A percentile compares a stretch with the other conserved stretches of the same genome.
Evolutionary conservation across 2,329 filamentous ascomycete genomes (phyloP).

Genomic region (Mycosphaerella sp.): DNA sequence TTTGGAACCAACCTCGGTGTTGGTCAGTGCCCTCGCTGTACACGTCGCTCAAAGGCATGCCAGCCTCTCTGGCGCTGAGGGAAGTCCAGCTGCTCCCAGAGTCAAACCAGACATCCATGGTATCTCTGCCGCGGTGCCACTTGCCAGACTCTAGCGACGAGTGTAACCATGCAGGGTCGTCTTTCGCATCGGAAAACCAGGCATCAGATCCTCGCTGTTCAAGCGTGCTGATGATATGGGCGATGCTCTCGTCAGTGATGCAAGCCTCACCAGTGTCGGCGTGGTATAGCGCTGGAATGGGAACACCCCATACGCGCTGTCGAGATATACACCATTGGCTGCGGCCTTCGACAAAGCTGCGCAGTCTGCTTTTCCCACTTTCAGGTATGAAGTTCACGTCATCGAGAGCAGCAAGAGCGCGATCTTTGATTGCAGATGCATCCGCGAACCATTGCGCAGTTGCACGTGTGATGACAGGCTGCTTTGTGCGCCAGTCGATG

Average conservation of each 20-base stretch:
- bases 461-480: conserved; percentile 81
- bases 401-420: conserved; percentile 63
- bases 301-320: conserved; percentile 92
- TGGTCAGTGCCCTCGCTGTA: conserved; percentile 95
- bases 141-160: conserved; percentile 50
- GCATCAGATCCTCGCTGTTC: conserved; percentile 74
- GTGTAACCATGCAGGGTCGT: conserved; percentile 73
- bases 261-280: conserved; percentile 55
- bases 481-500: conserved; percentile 95
- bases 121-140: conserved; percentile 76
- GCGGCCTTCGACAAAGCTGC: conserved; percentile 78
- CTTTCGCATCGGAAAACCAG: conserved; percentile 80
- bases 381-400: conserved; percentile 73
- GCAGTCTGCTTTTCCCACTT: conserved; percentile 64
- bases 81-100: conserved; percentile 88
- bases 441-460: conserved; percentile 99
- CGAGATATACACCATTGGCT: conserved; percentile 98
- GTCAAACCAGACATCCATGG: conserved; percentile 99
- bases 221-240: conserved; percentile 77
- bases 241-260: conserved; percentile 71
- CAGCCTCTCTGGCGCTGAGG: conserved; percentile 34
- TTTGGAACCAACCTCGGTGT: conserved; percentile 98
- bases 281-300: conserved; percentile 84
- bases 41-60: conserved; percentile 61
- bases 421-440: conserved; percentile 71